Base-by-base conservation (phyloP, 495 filamentous ascomycete species). In the Neurospora sp. region DNA sequence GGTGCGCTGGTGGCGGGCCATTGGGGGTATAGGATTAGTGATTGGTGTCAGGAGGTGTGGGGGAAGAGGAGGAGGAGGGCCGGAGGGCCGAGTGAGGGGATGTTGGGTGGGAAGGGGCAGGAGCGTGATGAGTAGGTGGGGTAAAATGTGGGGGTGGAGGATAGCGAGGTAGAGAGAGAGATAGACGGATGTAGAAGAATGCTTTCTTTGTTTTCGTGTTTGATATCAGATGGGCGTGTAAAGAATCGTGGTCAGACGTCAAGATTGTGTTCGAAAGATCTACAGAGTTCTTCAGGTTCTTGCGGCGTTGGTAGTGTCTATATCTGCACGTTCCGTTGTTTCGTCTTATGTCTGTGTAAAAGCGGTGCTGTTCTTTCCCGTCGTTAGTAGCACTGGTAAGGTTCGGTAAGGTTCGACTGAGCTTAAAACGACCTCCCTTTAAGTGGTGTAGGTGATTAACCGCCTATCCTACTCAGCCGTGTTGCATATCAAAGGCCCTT, bases 1-100 rank as follows among this genome's bases (percentile, higher is more conserved):
- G 89, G 89, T 40, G 88, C 88, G 42, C 71, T 90, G 72, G 89
- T 90, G 27, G 85, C 88, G 6, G 87, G 86, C 12, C 86, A 88
- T 75, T 90, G 89, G 89, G 84, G 87, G 68, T 89, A 84, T 68
- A 85, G 84, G 16, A 75, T 90, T 68, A 83, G 76, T 69, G 87
- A 88, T 69, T 88, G 86, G 82, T 78, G 83, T 12, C 77, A 76
- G 12, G 86, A 87, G 72, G 82, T 89, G 16, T 20, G 83, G 41
- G 85, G 88, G 8, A 79, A 80, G 72, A 73, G 85, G 76, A 75
- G 85, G 79, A 79, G 85, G 79, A 80, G 81, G 74, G 77, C 80
- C 1, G 80, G 41, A 1, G 77, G 74, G 20, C 84, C 83, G 69
- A 91, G 88, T 72, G 88, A 88, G 76, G 88, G 86, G 4, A 82